Base-by-base conservation (phyloP, 148 eudicot genomes). In the Vaccinium darrowii region DNA sequence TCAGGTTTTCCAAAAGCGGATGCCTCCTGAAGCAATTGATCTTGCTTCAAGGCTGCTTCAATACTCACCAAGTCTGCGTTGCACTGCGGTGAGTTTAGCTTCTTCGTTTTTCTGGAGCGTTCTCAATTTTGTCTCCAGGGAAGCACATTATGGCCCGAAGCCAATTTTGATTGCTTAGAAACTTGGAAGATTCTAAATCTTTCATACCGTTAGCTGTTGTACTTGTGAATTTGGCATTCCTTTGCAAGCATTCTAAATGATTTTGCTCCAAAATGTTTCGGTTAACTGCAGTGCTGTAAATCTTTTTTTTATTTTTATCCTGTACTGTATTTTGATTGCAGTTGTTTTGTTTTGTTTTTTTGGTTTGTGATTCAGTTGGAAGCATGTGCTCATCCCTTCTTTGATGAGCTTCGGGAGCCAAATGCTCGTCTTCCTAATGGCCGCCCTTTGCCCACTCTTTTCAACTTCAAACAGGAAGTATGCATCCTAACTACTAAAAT, bases 381-480 rank as follows among this genome's bases (percentile, higher is more conserved):
- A 91, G 99, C 99, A 47, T 94, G 97, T 87, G 88, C 94, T 14
- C 99, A 94, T 91, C 89, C 94, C 82, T 94, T 96, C 98, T 96
- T 96, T 86, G 97, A 96, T 85, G 99, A 96, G 85, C 94, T 96
- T 78, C 94, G 98, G 71, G 95, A 93, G 62, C 94, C 97, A 65
- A 94, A 94, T 93, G 93, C 94, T 53, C 99, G 95, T 76, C 95
- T 96, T 80, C 94, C 98, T 21, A 96, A 96, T 88, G 95, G 97
- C 51, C 94, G 95, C 65, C 92, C 95, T 23, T 89, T 96, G 85
- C 98, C 99, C 30, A 93, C 94, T 10, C 94, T 96, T 77, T 94
- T 96, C 91, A 93, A 94, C 93, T 96, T 96, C 72, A 93, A 92
- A 82, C 94, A 93, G 82, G 99, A 96, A 84, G 99, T 96, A 94